Base-by-base conservation (phyloP, 805 yeast species). In the Ogataea neopini region DNA sequence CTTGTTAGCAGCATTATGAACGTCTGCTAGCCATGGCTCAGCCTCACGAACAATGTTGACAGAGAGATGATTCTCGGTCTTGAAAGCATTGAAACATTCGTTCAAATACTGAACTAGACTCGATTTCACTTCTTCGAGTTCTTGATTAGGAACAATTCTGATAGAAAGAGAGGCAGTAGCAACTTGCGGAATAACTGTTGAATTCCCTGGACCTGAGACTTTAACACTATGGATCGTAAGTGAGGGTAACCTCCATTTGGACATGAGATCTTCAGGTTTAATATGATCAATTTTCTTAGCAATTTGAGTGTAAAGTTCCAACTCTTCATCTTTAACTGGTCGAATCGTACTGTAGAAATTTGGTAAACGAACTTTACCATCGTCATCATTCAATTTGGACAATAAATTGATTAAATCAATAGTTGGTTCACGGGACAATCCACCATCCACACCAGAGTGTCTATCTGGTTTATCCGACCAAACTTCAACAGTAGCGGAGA, bases 371-470 rank as follows among this genome's bases (percentile, higher is more conserved):
- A 86, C 80, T 43, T 66, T 68, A 6, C 86, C 84, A 28, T 74
- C 68, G 25, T 74, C 72, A 44, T 79, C 81, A 30, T 83, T 79
- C 45, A 92, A 70, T 44, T 80, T 77, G 1, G 92, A 77, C 18
- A 91, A 68, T 14, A 92, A 60, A 44, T 83, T 85, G 34, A 91
- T 76, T 65, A 92, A 67, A 61, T 92, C 98, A 70, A 88, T 80
- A 0, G 95, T 83, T 2, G 99, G 97, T 58, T 92, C 99, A 48
- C 86, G 76, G 51, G 81, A 79, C 7, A 86, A 83, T 49, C 98
- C 98, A 43, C 99, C 99, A 68, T 90, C 95, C 8, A 94, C 94
- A 52, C 99, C 99, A 0, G 97, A 88, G 63, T 94, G 99, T 49
- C 96, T 72, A 64, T 94, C 97, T 1, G 95, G 96, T 49, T 76